phyloP scores from a whole-genome alignment of 2,329 filamentous ascomycete species.

The Blastomyces silverae region DNA sequence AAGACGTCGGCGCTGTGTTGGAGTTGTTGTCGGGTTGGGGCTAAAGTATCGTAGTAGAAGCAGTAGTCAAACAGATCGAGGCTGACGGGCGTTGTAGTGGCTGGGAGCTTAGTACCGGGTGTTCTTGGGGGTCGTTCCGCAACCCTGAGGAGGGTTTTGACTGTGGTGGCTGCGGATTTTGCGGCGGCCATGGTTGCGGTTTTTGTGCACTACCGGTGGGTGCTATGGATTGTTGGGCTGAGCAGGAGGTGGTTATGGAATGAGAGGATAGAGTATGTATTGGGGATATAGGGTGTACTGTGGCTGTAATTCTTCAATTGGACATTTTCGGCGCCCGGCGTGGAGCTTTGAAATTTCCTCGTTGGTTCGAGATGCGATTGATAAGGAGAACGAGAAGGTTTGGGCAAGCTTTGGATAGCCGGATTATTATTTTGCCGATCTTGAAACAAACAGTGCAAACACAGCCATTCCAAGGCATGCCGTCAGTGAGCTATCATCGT shows the following conservation, averaged over 20 bases:
- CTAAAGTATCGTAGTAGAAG: constrained; percentile 48
- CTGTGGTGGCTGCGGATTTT: background rate
- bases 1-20: constrained; percentile 44
- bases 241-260: background rate
- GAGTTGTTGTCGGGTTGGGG: constrained; percentile 42
- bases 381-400: constrained; percentile 1
- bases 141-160: background rate
- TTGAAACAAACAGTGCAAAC: background rate
- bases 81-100: constrained; percentile 13
- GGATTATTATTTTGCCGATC: background rate
- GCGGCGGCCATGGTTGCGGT: background rate
- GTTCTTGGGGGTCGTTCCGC: background rate
- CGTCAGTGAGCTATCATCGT: too few relatives aligned
- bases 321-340: background rate
- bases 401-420: background rate
- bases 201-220: background rate
- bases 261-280: background rate
- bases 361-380: background rate
- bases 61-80: constrained; percentile 27
- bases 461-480: too few relatives aligned
- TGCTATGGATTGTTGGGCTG: background rate
- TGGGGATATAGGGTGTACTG: background rate
- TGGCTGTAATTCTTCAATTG: background rate
- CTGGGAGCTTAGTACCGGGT: background rate
- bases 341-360: background rate